phyloP scores from a whole-genome alignment of 495 filamentous ascomycete species.

The Trichoderma parareesei region DNA sequence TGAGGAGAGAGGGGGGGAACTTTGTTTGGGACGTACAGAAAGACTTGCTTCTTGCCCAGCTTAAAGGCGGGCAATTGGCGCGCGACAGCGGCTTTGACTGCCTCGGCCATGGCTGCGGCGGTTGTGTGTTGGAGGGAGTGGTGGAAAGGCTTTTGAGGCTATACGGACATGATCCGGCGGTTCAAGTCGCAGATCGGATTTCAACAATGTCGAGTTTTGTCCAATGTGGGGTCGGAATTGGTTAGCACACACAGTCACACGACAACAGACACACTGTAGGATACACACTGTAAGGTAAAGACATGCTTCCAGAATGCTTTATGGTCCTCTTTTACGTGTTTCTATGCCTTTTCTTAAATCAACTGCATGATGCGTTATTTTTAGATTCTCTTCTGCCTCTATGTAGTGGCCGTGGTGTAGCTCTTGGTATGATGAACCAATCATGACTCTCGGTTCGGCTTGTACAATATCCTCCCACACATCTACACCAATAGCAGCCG shows the following conservation, averaged over 20 bases:
- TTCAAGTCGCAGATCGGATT: not conserved
- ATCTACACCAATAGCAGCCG: too few species aligned
- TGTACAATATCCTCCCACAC: too few species aligned
- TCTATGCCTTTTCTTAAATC: too few species aligned
- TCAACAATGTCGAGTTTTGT: not conserved
- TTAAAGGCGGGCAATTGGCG: slow-evolving; percentile 17
- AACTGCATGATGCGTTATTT: too few species aligned
- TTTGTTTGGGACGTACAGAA: slow-evolving; percentile 45
- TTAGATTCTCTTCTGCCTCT: too few species aligned
- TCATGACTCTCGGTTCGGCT: too few species aligned
- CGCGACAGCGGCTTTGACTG: slow-evolving; percentile 3
- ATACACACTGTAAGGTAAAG: not conserved
- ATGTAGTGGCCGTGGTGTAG: too few species aligned
- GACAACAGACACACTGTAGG: not conserved
- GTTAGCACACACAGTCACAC: not conserved
- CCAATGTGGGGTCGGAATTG: not conserved
- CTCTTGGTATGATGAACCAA: too few species aligned
- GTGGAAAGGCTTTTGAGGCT: not conserved
- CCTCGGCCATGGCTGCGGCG: slow-evolving; percentile 10
- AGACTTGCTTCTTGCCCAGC: slow-evolving; percentile 55
- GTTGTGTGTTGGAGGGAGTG: too few species aligned
- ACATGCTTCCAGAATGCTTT: too few species aligned
- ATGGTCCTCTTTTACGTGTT: too few species aligned
- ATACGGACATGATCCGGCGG: not conserved
- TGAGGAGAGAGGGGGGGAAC: not conserved